These are phyloP conservation scores for Phlebiopsis gigantea DNA, from an alignment of 768 basidiomycete genomes.

Conservation along the genomic window DNA sequence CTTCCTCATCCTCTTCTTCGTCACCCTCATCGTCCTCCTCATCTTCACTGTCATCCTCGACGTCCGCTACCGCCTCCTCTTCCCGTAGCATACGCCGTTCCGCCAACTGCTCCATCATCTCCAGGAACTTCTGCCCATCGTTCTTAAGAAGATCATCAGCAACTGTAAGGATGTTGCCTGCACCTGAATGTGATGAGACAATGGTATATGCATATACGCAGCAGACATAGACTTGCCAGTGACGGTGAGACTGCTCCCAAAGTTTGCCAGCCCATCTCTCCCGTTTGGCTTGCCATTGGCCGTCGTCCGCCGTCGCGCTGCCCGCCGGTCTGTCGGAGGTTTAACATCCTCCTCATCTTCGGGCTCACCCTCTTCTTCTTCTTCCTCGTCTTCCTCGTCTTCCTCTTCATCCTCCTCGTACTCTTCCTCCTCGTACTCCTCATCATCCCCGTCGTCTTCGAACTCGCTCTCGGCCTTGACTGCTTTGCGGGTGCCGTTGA, in stretches of 20 bases:
- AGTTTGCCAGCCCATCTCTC: conserved; percentile 70
- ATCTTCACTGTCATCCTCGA: conserved; percentile 42
- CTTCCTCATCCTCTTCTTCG: conserved; percentile 46
- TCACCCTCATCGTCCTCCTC: conserved; percentile 46
- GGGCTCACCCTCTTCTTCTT: conserved; percentile 49
- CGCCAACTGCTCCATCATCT: conserved; percentile 99
- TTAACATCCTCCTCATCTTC: conserved; percentile 28
- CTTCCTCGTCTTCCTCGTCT: conserved; percentile 66
- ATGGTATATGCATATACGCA: conserved; percentile 12
- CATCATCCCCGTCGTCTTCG: conserved; percentile 59
- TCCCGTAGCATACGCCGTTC: conserved; percentile 92
- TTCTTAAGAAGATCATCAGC: conserved; percentile 98
- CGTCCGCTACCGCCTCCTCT: conserved; percentile 49
- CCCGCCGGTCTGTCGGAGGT: conserved; percentile 20
- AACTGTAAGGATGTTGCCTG: conserved; percentile 94
- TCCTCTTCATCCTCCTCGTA: conserved; percentile 65
- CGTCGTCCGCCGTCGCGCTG: conserved; percentile 23
- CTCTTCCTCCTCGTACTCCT: conserved; percentile 52
- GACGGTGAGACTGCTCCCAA: conserved; percentile 80
- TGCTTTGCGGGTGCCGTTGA: conserved; percentile 35
- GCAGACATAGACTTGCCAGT: conserved; percentile 47
- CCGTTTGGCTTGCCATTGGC: conserved; percentile 43
- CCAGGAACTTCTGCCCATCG: conserved; percentile 97
- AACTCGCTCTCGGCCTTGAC: conserved; percentile 58
- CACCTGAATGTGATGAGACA: conserved; percentile 41